phyloP scores from a whole-genome alignment of 208 protist species.

The Leishmania amazonensis region DNA sequence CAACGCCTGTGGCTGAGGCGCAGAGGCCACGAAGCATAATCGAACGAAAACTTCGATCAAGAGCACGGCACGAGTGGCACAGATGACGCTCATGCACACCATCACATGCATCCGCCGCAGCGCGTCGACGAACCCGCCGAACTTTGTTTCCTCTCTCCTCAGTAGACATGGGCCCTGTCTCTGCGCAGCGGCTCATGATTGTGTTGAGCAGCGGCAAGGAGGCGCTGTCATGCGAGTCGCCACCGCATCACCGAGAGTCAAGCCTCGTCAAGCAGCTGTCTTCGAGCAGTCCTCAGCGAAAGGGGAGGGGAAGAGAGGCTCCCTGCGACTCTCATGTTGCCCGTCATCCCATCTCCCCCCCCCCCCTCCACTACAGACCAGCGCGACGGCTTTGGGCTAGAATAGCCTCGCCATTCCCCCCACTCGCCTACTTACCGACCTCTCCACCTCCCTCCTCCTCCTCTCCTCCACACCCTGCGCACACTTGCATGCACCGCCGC shows the following conservation, averaged over 20 bases:
- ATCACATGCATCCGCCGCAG: neutral
- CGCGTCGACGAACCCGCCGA: neutral
- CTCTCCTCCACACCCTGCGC: neutral
- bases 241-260: neutral
- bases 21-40: neutral
- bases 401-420: neutral
- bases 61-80: neutral
- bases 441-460: neutral
- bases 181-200: neutral
- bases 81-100: neutral
- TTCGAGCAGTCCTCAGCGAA: neutral
- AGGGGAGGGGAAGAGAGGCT: neutral
- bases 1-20: neutral
- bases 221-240: neutral
- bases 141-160: neutral
- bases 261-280: neutral
- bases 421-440: neutral
- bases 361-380: neutral
- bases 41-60: neutral
- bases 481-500: neutral
- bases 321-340: neutral
- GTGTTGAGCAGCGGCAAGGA: neutral
- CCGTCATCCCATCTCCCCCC: neutral
- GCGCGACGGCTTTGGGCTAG: neutral
- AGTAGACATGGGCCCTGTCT: neutral